Evolutionary conservation across 352 stramenopile species (phyloP), one percentile per base, ranked within the genome.

Genomic region (Globisporangium perplexum): DNA sequence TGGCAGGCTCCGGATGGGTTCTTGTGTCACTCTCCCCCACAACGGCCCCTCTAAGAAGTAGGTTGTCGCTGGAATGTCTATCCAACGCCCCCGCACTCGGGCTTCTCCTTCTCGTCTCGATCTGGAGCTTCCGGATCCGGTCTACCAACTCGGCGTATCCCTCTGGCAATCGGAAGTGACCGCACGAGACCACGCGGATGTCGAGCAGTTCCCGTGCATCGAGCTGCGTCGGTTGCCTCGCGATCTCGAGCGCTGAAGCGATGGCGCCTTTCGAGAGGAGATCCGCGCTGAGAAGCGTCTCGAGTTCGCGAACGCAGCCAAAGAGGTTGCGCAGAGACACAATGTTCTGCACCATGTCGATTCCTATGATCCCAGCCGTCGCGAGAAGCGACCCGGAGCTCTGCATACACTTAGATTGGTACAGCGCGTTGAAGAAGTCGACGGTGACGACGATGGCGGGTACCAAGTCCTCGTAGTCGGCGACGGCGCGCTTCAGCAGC

Each of bases 401-500:
- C 31, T 74, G 65, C 12, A 57, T 59, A 11, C 66, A 63, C 14
- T 66, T 58, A 5, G 52, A 39, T 20, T 58, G 42, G 18, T 44
- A 58, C 4, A 58, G 8, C 6, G 52, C 41, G 42, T 44, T 58
- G 42, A 58, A 58, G 28, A 58, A 10, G 33, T 51, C 52, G 26
- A 58, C 28, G n/a, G n/a, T 51, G 17, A 44, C 7, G 15, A 44
- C n/a, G 2, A 50, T 11, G 5, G 44, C 52, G 14, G 52, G 52
- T 10, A 58, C 42, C 3, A 45, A 17, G 23, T 58, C 52, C n/a
- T 51, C 52, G 1, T 47, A 3, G 48, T 43, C 55, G 6, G 53
- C 67, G 33, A 75, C 49, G 1, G 71, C 35, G 17, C 67, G 63
- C 50, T 73, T 79, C 20, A 77, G 47, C 0, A 54, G 17, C 6